Base-by-base conservation (phyloP, 1,284 basidiomycete species). In the Sanguinoderma infundibulare region DNA sequence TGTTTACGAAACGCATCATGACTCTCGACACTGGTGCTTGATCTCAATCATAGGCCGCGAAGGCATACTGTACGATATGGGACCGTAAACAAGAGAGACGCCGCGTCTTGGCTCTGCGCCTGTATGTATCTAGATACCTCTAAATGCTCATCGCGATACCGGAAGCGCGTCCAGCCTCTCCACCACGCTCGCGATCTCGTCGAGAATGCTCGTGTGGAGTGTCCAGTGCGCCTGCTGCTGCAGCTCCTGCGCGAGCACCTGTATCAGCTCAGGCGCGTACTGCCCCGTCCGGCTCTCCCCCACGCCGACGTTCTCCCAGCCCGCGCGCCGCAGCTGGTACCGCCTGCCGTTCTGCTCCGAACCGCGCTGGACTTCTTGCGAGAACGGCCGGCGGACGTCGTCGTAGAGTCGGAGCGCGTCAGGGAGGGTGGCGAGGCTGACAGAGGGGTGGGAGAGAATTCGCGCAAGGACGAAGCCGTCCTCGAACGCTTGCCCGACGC, bases 401-500 rank as follows among this genome's bases (percentile, higher is more conserved):
- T 80, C 77, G 60, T 78, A 79, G 3, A 77, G 69, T 9, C 66
- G 47, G 24, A 79, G 68, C 14, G 71, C 77, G 6, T 51, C 50
- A 17, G 69, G 51, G 6, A 77, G 60, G 12, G 69, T 76, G 10
- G 64, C 55, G 9, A 61, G 55, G 2, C 67, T 72, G 7, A 73
- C 73, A 5, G 65, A 24, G 2, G 64, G 67, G 58, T 77, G 72
- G 0, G 74, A 70, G 7, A 78, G 71, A 14, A 78, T 67, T 2
- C 70, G 70, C 2, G 74, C 72, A 10, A 79, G 71, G 30, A 64
- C 7, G 42, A 57, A 53, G 22, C 40, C 58, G 24, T 64, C 65
- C 59, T 78, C 78, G 47, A 79, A 75, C 1, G 75, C 76, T 67
- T 79, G 78, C 0, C 77, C 77, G 3, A 73, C 77, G 3, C 78